Base-by-base conservation (phyloP, 208 protist genomes). In the Plasmodiophora brassicae region DNA sequence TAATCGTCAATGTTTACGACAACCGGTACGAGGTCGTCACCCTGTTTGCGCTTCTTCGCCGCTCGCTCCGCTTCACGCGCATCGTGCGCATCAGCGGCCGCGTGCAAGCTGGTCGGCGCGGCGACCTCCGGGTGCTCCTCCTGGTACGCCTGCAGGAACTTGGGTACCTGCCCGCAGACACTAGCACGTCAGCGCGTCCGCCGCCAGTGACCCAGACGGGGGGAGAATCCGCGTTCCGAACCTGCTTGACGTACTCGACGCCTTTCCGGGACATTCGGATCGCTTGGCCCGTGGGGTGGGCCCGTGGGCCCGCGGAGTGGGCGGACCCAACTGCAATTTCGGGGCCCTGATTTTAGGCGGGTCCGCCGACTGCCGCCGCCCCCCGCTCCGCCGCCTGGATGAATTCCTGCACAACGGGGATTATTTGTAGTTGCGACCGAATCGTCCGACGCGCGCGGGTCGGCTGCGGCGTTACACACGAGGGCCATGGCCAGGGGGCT, bases 211-310 rank as follows among this genome's bases (percentile, higher is more conserved):
- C 65, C 5, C 20, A 78, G n/a, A 38, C n/a, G 65, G 32, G 32
- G 41, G n/a, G 65, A 5, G 10, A 36, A 32, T 32, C 20, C 5
- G 20, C 5, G 5, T 32, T 78, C 5, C 32, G 5, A 38, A 78
- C 65, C 65, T 78, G 65, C n/a, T 78, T 78, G 10, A 32, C n/a
- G n/a, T 38, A 78, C n/a, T 78, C 14, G 65, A 78, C 65, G n/a
- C 14, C n/a, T 5, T 32, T 32, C 10, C 65, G 65, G n/a, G n/a
- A n/a, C n/a, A 44, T 78, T 78, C 32, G 41, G 32, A 78, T 78
- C 25, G 50, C 25, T 57, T 57, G 25, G 14, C 50, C 14, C 20
- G 14, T 28, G 14, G 50, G 25, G 25, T 57, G 14, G 14, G 25
- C 14, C 14, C 20, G 25, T 14, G 25, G 50, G 14, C 50, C 20